Base-by-base conservation (phyloP, 805 yeast genomes). In the Kluyveromyces nonfermentans region DNA sequence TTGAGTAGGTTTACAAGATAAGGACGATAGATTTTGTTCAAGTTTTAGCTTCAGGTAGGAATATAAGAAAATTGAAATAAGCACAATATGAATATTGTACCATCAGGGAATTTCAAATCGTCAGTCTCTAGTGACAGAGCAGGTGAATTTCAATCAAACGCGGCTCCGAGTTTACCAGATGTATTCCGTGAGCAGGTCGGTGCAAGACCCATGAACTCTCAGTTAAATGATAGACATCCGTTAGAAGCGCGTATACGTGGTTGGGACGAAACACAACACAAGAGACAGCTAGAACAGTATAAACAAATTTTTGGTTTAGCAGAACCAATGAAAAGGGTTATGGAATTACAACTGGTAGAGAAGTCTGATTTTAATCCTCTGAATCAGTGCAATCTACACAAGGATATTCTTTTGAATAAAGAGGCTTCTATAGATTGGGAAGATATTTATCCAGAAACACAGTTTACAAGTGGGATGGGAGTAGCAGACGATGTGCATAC, bases 371-470 rank as follows among this genome's bases (percentile, higher is more conserved):
- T 79, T 62, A 78, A 72, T 48, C 96, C 96, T 6, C 12, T 82
- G 79, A 6, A 54, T 77, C 6, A 67, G 73, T 37, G 70, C n/a
- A 34, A 46, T 19, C 46, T 86, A 47, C 95, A 86, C 58, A 74
- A 71, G 47, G 96, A 89, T 57, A 84, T 93, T 42, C 71, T 93
- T 46, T 61, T 78, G 58, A 85, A 85, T 67, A 81, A 76, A 56
- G 97, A 93, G 46, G 65, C 80, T 17, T 64, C 77, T 14, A 68
- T 90, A 35, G 96, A 86, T 55, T 90, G 97, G 97, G 97, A 93
- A 56, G 97, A 93, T 56, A 74, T 90, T 17, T 89, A 89, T 62
- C 70, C 71, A 21, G 82, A 74, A 19, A 45, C 59, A 10, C 57
- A 51, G 30, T 37, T 43, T 7, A 41, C 44, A 28, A 50, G 59